Conservation (phyloP, 108 stramenopile species). For the Conticribra weissflogii region DNA sequence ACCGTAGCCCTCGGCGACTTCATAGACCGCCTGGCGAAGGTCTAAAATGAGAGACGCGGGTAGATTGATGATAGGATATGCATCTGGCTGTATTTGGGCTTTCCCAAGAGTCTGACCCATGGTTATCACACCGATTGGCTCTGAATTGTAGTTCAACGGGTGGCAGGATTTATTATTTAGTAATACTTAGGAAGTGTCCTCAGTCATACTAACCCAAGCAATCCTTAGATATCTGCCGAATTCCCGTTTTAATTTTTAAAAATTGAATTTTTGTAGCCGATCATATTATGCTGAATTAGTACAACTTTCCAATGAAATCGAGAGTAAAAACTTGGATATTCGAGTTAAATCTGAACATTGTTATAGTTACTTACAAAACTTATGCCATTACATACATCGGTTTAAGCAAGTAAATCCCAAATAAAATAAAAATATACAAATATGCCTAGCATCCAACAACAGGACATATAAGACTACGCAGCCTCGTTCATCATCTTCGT, state of each 20-base stretch:
- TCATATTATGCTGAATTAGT: no score
- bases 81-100: slow-evolving; percentile 15
- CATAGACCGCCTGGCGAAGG: slow-evolving; percentile 18
- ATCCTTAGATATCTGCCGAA: no score
- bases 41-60: slow-evolving; percentile 15
- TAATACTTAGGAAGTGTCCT: neutral
- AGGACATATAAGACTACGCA: no score
- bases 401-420: no score
- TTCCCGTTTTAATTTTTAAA: no score
- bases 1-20: slow-evolving; percentile 29
- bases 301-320: no score
- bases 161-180: neutral
- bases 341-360: no score
- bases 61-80: slow-evolving; percentile 29
- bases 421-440: neutral
- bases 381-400: neutral
- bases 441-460: neutral
- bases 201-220: no score
- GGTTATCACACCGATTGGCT: neutral
- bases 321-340: no score
- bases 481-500: slow-evolving; percentile 17
- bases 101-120: slow-evolving; percentile 37
- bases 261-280: no score
- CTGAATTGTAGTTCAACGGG: neutral
- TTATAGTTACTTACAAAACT: neutral